phyloP scores from a whole-genome alignment of 192 early-diverging fungal genomes.

The Backusella circina region DNA sequence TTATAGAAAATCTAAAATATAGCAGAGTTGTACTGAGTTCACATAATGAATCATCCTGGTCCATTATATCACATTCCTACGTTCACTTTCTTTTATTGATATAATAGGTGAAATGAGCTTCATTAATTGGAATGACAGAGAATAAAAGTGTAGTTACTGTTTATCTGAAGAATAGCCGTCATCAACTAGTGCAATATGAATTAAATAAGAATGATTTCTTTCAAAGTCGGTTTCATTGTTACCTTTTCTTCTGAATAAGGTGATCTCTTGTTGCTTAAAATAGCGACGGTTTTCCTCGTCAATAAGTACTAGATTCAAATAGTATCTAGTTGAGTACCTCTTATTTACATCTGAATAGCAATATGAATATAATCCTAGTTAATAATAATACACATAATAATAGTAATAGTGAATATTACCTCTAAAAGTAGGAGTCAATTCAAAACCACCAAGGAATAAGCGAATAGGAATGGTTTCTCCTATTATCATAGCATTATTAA shows the following conservation, averaged over 20 bases:
- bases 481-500: not conserved
- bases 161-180: not conserved
- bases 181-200: not conserved
- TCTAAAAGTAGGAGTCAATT: constrained; percentile 96
- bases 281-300: constrained; percentile 98
- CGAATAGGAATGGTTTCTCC: constrained; percentile 98
- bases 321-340: constrained; percentile 97
- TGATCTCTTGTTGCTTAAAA: constrained; percentile 98
- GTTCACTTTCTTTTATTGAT: no score
- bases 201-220: not conserved
- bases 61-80: no score
- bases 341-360: constrained; percentile 73
- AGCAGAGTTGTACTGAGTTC: no score
- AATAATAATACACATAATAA: no score
- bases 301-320: constrained; percentile 94
- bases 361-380: not conserved
- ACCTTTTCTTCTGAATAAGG: constrained; percentile 65
- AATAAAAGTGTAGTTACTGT: not conserved
- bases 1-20: no score
- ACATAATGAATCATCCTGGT: no score
- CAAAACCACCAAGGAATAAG: constrained; percentile 94
- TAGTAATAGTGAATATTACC: not conserved
- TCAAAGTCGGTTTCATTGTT: not conserved
- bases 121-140: not conserved
- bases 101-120: not conserved